Evolutionary conservation across 805 yeast genomes (phyloP), one percentile per base, ranked within the genome.

Genomic region (Wickerhamiella qilinensis): DNA sequence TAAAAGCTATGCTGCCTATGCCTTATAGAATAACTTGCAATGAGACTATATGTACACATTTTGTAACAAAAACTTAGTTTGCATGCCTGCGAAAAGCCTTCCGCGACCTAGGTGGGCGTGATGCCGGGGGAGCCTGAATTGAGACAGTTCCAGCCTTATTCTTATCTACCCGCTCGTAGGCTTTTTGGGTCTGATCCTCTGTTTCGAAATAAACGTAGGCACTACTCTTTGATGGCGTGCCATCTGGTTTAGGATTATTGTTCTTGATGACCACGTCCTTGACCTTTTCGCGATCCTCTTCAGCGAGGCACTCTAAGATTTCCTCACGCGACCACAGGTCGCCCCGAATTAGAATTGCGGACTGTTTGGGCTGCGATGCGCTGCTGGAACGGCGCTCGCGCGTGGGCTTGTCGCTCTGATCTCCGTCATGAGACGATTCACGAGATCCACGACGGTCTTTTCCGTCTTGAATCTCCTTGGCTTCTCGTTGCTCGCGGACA

Each of bases 291-390:
- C 53, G 57, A 38, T 61, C 64, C 34, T 54, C 54, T 14, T 44
- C 52, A 29, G 52, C 46, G 35, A 63, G 57, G 35, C 46, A 49
- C 14, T 43, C 49, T 20, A 51, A 45, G 16, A 60, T 48, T 24
- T 50, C 53, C 19, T 53, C 56, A 35, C 57, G 55, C 14, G 52
- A 28, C n/a, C 52, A 54, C 27, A 49, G 53, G 32, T 60, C 65
- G 33, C 54, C 53, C 28, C 59, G 52, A 46, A 62, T 50, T 64
- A 64, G 63, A 18, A 62, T 48, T 2, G 63, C 67, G 6, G 61
- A 62, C 9, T 45, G 46, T 18, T 34, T 38, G 31, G 35, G 42
- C 28, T 25, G 37, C n/a, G n/a, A n/a, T n/a, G n/a, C n/a, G n/a
- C n/a, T n/a, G n/a, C n/a, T n/a, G n/a, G n/a, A n/a, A n/a, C n/a